Evolutionary conservation across 352 stramenopile species (phyloP).

Genomic region (Phytopythium montanum): DNA sequence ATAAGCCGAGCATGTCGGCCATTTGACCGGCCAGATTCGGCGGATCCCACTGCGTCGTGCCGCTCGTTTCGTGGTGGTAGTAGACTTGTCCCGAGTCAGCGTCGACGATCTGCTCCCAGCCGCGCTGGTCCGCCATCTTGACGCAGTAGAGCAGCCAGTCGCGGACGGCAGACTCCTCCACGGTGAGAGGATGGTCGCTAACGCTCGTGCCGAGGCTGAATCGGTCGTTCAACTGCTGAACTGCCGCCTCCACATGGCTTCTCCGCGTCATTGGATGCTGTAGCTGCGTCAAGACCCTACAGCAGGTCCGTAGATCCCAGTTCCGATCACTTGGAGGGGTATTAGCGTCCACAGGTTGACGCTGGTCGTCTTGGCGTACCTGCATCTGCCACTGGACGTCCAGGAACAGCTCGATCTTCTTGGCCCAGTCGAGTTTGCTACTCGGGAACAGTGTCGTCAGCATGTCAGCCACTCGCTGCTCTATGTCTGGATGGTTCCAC

Average conservation of each 20-base stretch:
- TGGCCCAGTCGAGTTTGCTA: conserved; percentile 44
- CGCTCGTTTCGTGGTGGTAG: conserved; percentile 60
- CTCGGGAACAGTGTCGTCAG: conserved; percentile 48
- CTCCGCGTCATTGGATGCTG: conserved; percentile 27
- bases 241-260: conserved; percentile 24
- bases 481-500: conserved; percentile 50
- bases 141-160: conserved; percentile 39
- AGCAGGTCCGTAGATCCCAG: conserved; percentile 23
- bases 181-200: neutral
- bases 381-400: conserved; percentile 36
- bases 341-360: neutral
- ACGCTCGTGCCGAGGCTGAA: conserved; percentile 11
- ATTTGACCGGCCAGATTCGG: conserved; percentile 52
- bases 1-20: conserved; percentile 39
- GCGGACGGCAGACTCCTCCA: conserved; percentile 27
- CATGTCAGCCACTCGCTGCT: conserved; percentile 34
- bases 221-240: conserved; percentile 19
- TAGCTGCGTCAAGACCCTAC: conserved; percentile 27
- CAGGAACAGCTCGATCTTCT: conserved; percentile 50
- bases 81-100: conserved; percentile 33
- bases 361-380: conserved; percentile 6
- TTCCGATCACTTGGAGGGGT: conserved; percentile 1
- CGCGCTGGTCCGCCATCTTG: conserved; percentile 39
- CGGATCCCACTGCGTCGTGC: conserved; percentile 63
- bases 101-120: conserved; percentile 58